Conservation (phyloP, 768 basidiomycete species). For the Suillus fuscotomentosus region DNA sequence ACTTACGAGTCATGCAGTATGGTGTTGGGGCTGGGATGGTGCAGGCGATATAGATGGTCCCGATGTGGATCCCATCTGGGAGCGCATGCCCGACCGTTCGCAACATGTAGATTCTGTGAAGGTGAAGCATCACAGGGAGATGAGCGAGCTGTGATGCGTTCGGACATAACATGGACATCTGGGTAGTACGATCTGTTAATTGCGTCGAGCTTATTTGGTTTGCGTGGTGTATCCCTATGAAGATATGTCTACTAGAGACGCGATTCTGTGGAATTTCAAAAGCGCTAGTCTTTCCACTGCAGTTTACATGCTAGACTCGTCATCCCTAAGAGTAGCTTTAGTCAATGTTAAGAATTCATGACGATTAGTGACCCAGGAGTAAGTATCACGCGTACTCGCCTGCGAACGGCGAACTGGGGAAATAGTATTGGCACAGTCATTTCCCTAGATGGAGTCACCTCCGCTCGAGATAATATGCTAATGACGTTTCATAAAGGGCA, state of each 20-base stretch:
- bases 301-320: not conserved
- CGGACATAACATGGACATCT: not conserved
- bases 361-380: not conserved
- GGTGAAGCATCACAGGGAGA: slow-evolving; percentile 65
- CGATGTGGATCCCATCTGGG: slow-evolving; percentile 98
- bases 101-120: slow-evolving; percentile 55
- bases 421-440: too few relatives aligned
- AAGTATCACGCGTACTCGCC: not conserved
- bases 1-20: slow-evolving; percentile 52
- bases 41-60: slow-evolving; percentile 97
- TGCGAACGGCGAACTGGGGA: too few relatives aligned
- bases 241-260: not conserved
- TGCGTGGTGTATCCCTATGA: not conserved
- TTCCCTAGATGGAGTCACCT: too few relatives aligned
- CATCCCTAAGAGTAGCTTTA: not conserved
- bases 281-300: not conserved
- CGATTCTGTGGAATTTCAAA: not conserved
- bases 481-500: slow-evolving; percentile 29
- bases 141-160: slow-evolving; percentile 21
- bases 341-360: not conserved
- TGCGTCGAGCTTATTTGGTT: not conserved
- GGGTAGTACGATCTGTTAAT: not conserved
- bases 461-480: not conserved
- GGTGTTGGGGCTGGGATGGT: slow-evolving; percentile 99
- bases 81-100: slow-evolving; percentile 69